Evolutionary conservation across 495 filamentous ascomycete genomes (phyloP).

Genomic region (Hypoxylon lenormandii): DNA sequence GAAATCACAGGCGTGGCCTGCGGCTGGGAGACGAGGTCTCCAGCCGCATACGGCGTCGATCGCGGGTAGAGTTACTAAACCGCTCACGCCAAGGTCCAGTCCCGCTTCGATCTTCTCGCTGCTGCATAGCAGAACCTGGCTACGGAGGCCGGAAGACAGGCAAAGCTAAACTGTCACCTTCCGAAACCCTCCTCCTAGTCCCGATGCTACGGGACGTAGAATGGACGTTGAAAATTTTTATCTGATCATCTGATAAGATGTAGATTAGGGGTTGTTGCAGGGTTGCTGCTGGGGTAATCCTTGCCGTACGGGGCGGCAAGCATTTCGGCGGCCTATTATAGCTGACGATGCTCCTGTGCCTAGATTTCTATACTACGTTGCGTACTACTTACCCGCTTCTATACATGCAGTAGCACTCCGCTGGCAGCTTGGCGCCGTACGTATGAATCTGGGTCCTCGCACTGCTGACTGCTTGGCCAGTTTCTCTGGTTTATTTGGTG

Average conservation of each 20-base stretch:
- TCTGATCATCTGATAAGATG: constrained; percentile 46
- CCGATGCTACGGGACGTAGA: not conserved
- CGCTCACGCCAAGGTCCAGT: no score
- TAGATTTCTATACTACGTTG: constrained; percentile 12
- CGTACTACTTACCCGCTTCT: constrained; percentile 20
- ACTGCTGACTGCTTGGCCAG: no score
- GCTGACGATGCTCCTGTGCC: not conserved
- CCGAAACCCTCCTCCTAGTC: constrained; percentile 10
- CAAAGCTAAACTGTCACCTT: constrained; percentile 17
- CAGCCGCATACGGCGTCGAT: not conserved
- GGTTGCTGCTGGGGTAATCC: constrained; percentile 18
- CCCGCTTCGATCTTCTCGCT: not conserved
- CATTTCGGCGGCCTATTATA: constrained; percentile 26
- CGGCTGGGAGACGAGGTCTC: constrained; percentile 7
- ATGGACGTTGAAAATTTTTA: constrained; percentile 33
- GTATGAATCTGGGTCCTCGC: no score
- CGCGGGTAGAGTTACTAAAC: constrained; percentile 2
- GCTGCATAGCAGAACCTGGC: not conserved
- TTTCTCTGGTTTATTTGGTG: no score
- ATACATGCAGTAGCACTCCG: not conserved
- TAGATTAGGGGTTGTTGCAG: constrained; percentile 15
- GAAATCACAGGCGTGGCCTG: constrained; percentile 5
- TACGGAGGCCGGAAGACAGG: constrained; percentile 3
- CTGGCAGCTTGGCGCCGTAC: no score
- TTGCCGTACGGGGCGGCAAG: constrained; percentile 17